These are phyloP conservation scores for Coffea eugenioides DNA, from an alignment of 257 asterid species.

Conservation along the genomic window DNA sequence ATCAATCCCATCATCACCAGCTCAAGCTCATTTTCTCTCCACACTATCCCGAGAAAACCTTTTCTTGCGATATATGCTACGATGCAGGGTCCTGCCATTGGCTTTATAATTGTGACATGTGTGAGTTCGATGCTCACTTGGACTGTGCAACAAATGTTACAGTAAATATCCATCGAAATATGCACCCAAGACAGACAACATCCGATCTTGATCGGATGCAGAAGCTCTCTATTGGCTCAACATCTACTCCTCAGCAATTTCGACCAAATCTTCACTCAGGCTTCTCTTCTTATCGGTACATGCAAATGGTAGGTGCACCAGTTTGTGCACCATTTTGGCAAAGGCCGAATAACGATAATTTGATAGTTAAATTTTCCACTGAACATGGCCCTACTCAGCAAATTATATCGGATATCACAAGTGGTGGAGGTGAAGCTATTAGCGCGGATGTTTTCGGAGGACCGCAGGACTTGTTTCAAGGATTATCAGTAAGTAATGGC, in stretches of 20 bases:
- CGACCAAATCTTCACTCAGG: too few relatives aligned
- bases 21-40: constrained; percentile 39
- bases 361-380: too few relatives aligned
- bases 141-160: constrained; percentile 31
- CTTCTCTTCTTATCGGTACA: too few relatives aligned
- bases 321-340: too few relatives aligned
- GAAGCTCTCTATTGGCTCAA: not conserved
- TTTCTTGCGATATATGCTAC: constrained; percentile 49
- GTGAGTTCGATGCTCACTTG: constrained; percentile 55
- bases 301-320: too few relatives aligned
- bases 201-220: too few relatives aligned
- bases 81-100: constrained; percentile 34
- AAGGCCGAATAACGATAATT: too few relatives aligned
- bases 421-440: not conserved
- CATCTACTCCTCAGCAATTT: constrained; percentile 19
- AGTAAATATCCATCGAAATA: not conserved
- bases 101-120: constrained; percentile 46
- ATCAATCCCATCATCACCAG: constrained; percentile 36
- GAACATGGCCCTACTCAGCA: not conserved
- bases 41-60: constrained; percentile 37
- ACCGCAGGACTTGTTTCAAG: constrained; percentile 16
- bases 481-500: constrained; percentile 1
- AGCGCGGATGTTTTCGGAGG: constrained; percentile 5
- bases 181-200: constrained; percentile 3
- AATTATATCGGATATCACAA: too few relatives aligned